Percentiles rank a stretch among this genome's conserved stretches.
phyloP scores from a whole-genome alignment of 192 early-diverging fungal genomes.

The Spinellus fusiger region DNA sequence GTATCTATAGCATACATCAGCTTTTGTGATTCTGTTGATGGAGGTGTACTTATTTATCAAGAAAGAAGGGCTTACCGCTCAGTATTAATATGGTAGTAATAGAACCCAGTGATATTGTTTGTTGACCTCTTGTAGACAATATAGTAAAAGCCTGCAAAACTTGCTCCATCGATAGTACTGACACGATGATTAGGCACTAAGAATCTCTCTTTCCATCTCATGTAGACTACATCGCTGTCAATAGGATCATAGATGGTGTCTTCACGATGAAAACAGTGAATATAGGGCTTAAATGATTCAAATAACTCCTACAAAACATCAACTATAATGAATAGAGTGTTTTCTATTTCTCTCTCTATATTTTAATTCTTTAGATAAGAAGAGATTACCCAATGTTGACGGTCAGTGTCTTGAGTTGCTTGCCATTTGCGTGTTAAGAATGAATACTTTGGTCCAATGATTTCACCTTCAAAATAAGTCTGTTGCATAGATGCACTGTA shows the following conservation, averaged over 20 bases:
- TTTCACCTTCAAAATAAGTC: constrained; percentile 84
- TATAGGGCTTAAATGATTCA: constrained; percentile 9
- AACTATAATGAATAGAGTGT: not conserved
- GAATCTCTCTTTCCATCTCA: constrained; percentile 94
- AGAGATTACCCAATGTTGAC: constrained; percentile 63
- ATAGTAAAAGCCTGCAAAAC: constrained; percentile 89
- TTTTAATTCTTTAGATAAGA: not conserved
- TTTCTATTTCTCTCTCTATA: not conserved
- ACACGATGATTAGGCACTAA: constrained; percentile 83
- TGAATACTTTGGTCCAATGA: constrained; percentile 69
- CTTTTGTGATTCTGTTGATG: not conserved
- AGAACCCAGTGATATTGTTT: constrained; percentile 56
- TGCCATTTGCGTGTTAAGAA: constrained; percentile 87
- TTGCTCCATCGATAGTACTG: constrained; percentile 70
- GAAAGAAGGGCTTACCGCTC: constrained; percentile 39
- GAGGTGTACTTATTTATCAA: not conserved
- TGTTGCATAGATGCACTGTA: not conserved
- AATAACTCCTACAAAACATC: constrained; percentile 4
- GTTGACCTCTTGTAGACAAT: constrained; percentile 63
- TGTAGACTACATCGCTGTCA: constrained; percentile 63
- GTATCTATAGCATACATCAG: constrained; percentile 22
- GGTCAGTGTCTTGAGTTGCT: constrained; percentile 64
- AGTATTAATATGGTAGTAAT: constrained; percentile 50
- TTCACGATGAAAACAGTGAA: constrained; percentile 28
- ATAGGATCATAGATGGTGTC: constrained; percentile 39